Evolutionary conservation across 176 grass and related monocot species (phyloP).

Genomic region (Alopecurus myosuroides): DNA sequence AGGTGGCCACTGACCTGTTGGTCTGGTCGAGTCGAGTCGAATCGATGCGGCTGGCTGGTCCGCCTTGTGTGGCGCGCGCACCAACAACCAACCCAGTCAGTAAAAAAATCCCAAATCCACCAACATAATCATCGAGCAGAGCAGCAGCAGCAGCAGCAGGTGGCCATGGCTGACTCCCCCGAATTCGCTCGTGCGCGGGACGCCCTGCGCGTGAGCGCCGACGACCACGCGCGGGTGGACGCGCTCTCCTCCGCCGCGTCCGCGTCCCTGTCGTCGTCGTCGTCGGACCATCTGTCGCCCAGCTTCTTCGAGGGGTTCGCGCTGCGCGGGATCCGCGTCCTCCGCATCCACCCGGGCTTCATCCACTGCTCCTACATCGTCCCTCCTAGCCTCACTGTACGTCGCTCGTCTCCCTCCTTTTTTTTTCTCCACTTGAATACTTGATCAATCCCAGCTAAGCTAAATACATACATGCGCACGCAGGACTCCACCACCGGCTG

Average conservation of each 20-base stretch:
- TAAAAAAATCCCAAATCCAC: background rate
- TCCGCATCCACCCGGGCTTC: constrained; percentile 44
- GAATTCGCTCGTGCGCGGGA: background rate
- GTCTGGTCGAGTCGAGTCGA: background rate
- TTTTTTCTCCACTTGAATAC: background rate
- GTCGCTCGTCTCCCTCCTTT: background rate
- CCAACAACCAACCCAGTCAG: background rate
- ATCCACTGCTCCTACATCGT: constrained; percentile 85
- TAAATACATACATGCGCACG: background rate
- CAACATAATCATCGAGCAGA: background rate
- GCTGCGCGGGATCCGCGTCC: constrained; percentile 61
- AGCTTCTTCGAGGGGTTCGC: constrained; percentile 82
- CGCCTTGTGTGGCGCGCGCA: background rate
- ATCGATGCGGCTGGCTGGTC: background rate
- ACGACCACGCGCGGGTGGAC: constrained; percentile 39
- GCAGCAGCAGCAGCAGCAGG: background rate
- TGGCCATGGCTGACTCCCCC: background rate
- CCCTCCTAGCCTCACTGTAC: constrained; percentile 51
- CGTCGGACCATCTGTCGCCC: background rate
- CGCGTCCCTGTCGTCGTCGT: background rate
- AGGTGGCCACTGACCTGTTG: background rate
- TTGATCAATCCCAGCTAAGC: background rate
- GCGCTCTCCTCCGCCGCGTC: constrained; percentile 27
- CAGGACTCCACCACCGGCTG: constrained; percentile 28
- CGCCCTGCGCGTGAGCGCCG: constrained; percentile 23